Evolutionary conservation across 2,329 filamentous ascomycete species (phyloP).

Genomic region (Neonectria hederae): DNA sequence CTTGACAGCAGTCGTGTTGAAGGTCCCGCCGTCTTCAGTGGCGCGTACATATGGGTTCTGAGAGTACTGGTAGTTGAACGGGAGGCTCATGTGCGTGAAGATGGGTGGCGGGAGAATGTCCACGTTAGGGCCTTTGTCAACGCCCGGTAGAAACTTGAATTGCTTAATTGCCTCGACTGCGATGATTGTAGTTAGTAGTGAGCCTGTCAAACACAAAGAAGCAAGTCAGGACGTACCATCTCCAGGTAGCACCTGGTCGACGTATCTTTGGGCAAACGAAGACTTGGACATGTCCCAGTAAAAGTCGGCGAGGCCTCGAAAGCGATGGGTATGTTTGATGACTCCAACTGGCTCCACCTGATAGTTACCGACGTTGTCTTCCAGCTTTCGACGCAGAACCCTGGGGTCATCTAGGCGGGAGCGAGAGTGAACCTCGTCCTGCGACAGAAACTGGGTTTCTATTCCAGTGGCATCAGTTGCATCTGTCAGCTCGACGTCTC

Average conservation of each 20-base stretch:
- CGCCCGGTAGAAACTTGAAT: constrained; percentile 73
- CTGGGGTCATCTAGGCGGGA: constrained; percentile 62
- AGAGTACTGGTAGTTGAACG: constrained; percentile 82
- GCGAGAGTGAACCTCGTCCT: constrained; percentile 51
- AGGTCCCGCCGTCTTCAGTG: constrained; percentile 64
- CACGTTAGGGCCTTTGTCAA: constrained; percentile 66
- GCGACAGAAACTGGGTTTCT: constrained; percentile 20
- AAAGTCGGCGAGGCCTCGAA: constrained; percentile 87
- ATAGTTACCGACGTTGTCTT: constrained; percentile 76
- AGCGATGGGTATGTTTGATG: constrained; percentile 85
- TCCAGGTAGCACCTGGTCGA: constrained; percentile 75
- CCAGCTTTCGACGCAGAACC: constrained; percentile 69
- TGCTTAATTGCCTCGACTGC: constrained; percentile 62
- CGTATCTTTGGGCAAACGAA: constrained; percentile 75
- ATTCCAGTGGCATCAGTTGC: constrained; percentile 42
- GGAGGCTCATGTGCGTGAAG: constrained; percentile 78
- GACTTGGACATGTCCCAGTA: constrained; percentile 78
- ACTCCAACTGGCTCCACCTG: constrained; percentile 75
- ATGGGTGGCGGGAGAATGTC: constrained; percentile 83
- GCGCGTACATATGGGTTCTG: constrained; percentile 83
- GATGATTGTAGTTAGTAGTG: neutral
- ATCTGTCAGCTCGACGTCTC: constrained; percentile 49
- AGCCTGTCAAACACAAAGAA: neutral
- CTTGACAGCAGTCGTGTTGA: constrained; percentile 69
- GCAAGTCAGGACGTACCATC: constrained; percentile 65